phyloP scores from a whole-genome alignment of 352 stramenopile species.

The Phytopythium cucurbitacearum region DNA sequence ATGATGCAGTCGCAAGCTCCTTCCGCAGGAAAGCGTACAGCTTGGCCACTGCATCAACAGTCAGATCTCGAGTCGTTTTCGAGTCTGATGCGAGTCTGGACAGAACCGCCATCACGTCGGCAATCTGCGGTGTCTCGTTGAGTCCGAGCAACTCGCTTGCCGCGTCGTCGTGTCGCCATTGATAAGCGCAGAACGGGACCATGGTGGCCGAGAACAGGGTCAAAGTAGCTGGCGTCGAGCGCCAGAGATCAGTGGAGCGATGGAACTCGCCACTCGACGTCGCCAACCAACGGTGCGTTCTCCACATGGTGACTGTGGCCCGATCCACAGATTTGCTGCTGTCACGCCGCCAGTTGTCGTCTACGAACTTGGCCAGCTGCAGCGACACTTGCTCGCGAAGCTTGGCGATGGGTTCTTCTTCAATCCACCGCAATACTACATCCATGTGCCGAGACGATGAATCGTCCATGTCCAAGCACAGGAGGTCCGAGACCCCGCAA shows the following conservation, averaged over 20 bases:
- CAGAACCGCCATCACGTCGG: slow-evolving; percentile 44
- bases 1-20: slow-evolving; percentile 5
- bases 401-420: slow-evolving; percentile 20
- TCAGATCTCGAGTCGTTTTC: slow-evolving; percentile 7
- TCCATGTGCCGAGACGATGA: slow-evolving; percentile 10
- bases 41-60: slow-evolving; percentile 15
- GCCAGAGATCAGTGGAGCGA: slow-evolving; percentile 35
- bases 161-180: slow-evolving; percentile 34
- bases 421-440: slow-evolving; percentile 44
- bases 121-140: slow-evolving; percentile 27
- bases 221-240: slow-evolving; percentile 22
- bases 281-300: slow-evolving; percentile 29
- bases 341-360: slow-evolving; percentile 29
- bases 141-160: slow-evolving; percentile 34
- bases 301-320: slow-evolving; percentile 17
- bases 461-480: slow-evolving; percentile 15
- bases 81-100: slow-evolving; percentile 18
- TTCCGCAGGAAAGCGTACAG: slow-evolving; percentile 46
- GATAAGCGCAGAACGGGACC: slow-evolving; percentile 35
- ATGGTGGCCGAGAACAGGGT: slow-evolving; percentile 38
- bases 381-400: slow-evolving; percentile 38
- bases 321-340: slow-evolving; percentile 1
- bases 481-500: slow-evolving; percentile 30
- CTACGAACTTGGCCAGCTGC: slow-evolving; percentile 36
- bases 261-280: slow-evolving; percentile 36